Conservation (phyloP, 2,329 filamentous ascomycete genomes). For the Cercospora beticola region DNA sequence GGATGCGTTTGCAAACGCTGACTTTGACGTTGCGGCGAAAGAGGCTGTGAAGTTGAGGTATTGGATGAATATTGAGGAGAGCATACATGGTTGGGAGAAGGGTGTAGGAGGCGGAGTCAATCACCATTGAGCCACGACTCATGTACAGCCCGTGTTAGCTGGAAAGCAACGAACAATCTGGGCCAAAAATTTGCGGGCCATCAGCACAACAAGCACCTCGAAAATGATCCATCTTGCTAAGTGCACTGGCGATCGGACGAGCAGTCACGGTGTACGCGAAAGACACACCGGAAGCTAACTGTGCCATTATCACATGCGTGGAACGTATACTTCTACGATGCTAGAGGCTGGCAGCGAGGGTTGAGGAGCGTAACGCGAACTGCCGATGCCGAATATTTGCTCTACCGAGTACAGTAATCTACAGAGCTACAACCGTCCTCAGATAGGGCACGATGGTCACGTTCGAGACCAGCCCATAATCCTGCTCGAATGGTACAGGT, state of each 20-base stretch:
- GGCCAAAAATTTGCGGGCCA: neutral
- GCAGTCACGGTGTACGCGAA: neutral
- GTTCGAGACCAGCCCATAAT: conserved; percentile 18
- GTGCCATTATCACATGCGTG: neutral
- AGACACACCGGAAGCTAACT: neutral
- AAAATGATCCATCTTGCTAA: neutral
- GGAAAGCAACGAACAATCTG: neutral
- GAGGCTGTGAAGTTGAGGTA: conserved; percentile 81
- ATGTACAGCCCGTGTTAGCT: neutral
- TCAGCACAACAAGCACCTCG: neutral
- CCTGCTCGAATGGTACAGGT: conserved; percentile 16
- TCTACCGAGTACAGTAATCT: neutral
- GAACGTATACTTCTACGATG: neutral
- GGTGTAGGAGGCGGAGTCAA: conserved; percentile 55
- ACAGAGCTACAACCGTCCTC: conserved; percentile 3
- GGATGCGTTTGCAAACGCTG: conserved; percentile 63
- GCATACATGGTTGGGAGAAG: conserved; percentile 78
- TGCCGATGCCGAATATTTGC: neutral
- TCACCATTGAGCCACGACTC: conserved; percentile 28
- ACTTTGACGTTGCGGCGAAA: conserved; percentile 63
- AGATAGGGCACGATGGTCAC: conserved; percentile 21
- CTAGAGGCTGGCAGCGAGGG: neutral
- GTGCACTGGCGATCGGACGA: neutral
- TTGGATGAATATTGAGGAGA: conserved; percentile 85
- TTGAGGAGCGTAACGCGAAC: neutral